Evolutionary conservation across 768 basidiomycete genomes (phyloP), one percentile per base, ranked within the genome.

Genomic region (Floccularia luteovirens): DNA sequence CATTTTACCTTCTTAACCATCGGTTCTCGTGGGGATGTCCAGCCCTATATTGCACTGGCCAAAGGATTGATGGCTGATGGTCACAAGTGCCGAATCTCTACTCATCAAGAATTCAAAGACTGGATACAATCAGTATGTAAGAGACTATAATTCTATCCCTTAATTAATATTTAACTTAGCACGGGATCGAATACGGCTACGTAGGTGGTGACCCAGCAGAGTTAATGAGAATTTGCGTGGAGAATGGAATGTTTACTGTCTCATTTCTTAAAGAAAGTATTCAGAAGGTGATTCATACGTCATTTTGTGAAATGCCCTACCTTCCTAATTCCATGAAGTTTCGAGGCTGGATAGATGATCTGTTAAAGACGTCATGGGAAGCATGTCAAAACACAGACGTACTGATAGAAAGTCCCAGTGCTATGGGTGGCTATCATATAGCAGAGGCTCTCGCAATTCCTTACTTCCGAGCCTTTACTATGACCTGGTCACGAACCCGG

Each of bases 181-280:
- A 98, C 55, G 91, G 90, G n/a, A 96, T 99, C 51, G 92, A 92
- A 54, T 97, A 86, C 57, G 85, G 85, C 8, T 84, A 76, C 48
- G 92, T 98, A 31, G 94, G 96, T 8, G 94, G 94, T 20, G 96
- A 98, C 60, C 94, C 94, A 7, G 93, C 96, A 1, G 94, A 98
- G 59, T 66, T 99, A 30, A 93, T 98, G 92, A 77, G 89, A 38
- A 90, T 99, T 47, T 98, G 93, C 58, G 84, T 98, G 24, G 94
- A 97, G 61, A 97, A 99, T 60, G 96, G 96, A 45, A 96, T 84
- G 42, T 99, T 97, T 55, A 96, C 94, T 0, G 84, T 98, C 25
- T 79, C 91, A 0, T 98, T 98, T 62, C 63, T 97, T 58, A 92
- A 84, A 58, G 96, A 99, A 56, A 84, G 81, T 8, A 57, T 98